Conservation (phyloP, 1,284 basidiomycete genomes). For the Microbotryum silenes-acaulis region DNA sequence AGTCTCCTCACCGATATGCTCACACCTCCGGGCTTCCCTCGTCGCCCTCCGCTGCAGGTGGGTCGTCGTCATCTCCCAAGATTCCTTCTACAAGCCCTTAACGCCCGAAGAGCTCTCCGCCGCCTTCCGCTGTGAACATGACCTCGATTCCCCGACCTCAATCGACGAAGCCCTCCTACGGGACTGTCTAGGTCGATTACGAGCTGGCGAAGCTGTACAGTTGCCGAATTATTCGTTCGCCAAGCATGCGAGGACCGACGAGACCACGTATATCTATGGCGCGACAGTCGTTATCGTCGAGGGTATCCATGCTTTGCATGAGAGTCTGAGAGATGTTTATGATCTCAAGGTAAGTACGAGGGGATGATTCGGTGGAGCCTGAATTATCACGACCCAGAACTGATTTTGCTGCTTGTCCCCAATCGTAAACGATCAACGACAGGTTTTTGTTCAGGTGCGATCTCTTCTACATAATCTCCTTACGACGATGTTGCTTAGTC, state of each 20-base stretch:
- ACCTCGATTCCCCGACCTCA: constrained; percentile 89
- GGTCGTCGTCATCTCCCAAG: constrained; percentile 81
- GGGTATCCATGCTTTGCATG: constrained; percentile 84
- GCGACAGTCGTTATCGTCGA: constrained; percentile 92
- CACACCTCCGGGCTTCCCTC: constrained; percentile 40
- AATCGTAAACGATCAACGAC: constrained; percentile 8
- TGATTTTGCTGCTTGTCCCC: neutral
- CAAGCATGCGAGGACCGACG: constrained; percentile 75
- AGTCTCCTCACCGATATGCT: too few species aligned
- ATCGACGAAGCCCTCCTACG: constrained; percentile 85
- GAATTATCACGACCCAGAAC: neutral
- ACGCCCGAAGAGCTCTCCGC: constrained; percentile 65
- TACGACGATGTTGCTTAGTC: neutral
- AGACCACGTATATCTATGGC: constrained; percentile 88
- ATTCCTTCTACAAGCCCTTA: constrained; percentile 86
- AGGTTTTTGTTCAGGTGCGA: constrained; percentile 35
- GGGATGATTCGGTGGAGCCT: constrained; percentile 11
- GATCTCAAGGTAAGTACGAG: constrained; percentile 65
- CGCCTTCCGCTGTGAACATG: constrained; percentile 45
- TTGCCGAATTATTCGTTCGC: constrained; percentile 92
- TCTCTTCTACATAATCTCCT: neutral
- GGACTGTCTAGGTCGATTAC: constrained; percentile 39
- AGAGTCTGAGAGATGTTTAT: constrained; percentile 66
- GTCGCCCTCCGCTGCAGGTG: constrained; percentile 72
- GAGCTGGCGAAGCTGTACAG: constrained; percentile 25